Evolutionary conservation across 2,329 filamentous ascomycete species (phyloP).

Genomic region (Aspergillus pseudoviridinutans): DNA sequence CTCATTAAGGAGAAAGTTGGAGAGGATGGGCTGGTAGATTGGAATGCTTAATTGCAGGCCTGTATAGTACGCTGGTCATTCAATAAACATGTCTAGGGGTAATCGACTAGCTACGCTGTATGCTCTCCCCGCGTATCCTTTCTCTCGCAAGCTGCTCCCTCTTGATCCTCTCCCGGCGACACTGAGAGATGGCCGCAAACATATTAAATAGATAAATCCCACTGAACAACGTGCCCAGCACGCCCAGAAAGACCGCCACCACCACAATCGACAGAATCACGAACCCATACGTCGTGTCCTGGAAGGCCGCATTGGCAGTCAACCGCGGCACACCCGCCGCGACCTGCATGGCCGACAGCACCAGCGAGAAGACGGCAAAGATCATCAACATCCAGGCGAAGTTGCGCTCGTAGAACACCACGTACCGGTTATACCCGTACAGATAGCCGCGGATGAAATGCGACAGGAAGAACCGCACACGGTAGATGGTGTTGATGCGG

Average conservation of each 20-base stretch:
- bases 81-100: too few relatives aligned
- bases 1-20: slow-evolving; percentile 42
- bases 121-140: not conserved
- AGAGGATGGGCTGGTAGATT: slow-evolving; percentile 35
- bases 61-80: too few relatives aligned
- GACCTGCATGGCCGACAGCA: slow-evolving; percentile 51
- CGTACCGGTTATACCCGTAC: slow-evolving; percentile 34
- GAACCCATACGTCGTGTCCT: not conserved
- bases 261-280: not conserved
- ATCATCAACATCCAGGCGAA: slow-evolving; percentile 39
- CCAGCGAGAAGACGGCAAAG: slow-evolving; percentile 43
- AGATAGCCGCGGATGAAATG: slow-evolving; percentile 27
- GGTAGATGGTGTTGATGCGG: slow-evolving; percentile 44
- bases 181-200: not conserved
- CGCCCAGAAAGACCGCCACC: not conserved
- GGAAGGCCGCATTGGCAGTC: not conserved
- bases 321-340: not conserved
- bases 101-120: not conserved
- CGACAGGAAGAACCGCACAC: slow-evolving; percentile 26
- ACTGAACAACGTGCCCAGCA: not conserved
- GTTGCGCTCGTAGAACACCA: slow-evolving; percentile 42
- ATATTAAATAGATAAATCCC: not conserved
- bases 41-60: slow-evolving; percentile 16
- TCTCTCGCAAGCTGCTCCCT: not conserved
- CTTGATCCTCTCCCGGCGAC: not conserved